These are phyloP conservation scores for Stephanodiscus triporus DNA, from an alignment of 108 stramenopile genomes.

Conservation along the genomic window DNA sequence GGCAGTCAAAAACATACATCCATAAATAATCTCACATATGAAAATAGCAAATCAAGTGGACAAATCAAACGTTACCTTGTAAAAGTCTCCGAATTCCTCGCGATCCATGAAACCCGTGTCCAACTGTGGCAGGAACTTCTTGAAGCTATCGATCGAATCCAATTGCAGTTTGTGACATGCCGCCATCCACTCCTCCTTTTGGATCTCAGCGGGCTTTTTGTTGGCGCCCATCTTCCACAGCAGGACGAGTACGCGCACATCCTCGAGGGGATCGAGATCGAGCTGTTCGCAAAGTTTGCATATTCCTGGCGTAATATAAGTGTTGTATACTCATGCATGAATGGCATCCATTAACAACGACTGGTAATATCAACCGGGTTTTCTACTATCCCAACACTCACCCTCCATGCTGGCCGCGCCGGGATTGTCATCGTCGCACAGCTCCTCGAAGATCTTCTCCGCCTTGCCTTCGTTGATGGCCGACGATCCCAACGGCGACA, in stretches of 20 bases:
- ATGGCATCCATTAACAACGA: background rate
- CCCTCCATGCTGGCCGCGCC: constrained; percentile 71
- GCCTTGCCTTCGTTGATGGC: constrained; percentile 25
- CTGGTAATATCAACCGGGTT: background rate
- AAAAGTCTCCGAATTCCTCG: constrained; percentile 88
- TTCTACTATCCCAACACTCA: constrained; percentile 14
- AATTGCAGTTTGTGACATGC: constrained; percentile 63
- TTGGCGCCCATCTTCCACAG: constrained; percentile 83
- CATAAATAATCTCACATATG: constrained; percentile 7
- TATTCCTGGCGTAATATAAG: constrained; percentile 53
- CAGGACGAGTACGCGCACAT: constrained; percentile 86
- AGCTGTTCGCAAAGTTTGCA: constrained; percentile 76
- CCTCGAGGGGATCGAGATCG: constrained; percentile 79
- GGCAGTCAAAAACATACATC: background rate
- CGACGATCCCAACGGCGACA: background rate
- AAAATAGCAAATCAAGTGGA: constrained; percentile 4
- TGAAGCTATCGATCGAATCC: constrained; percentile 70
- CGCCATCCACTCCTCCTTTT: constrained; percentile 72
- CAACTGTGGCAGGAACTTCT: constrained; percentile 64
- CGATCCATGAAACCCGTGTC: constrained; percentile 90
- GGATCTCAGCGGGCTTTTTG: constrained; percentile 83
- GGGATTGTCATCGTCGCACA: constrained; percentile 73
- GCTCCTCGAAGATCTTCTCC: constrained; percentile 61
- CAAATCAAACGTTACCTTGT: constrained; percentile 58
- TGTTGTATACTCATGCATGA: no score